Percentiles rank a stretch among this genome's conserved stretches.
phyloP scores from a whole-genome alignment of 345 rosid species.

The Gynandropsis gynandra region DNA sequence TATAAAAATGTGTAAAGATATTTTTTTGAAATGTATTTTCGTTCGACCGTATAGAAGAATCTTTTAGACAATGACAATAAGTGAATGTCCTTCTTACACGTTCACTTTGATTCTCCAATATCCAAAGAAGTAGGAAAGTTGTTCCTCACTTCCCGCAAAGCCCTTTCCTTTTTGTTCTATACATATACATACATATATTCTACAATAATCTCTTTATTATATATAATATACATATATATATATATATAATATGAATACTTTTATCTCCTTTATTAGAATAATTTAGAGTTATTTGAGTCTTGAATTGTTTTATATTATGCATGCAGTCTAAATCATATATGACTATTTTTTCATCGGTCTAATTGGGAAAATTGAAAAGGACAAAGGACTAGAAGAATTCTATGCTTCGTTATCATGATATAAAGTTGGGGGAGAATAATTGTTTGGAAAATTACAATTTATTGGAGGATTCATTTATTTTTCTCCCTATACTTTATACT shows the following conservation, averaged over 20 bases:
- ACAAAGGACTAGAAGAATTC: background rate
- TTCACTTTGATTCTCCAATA: conserved; percentile 17
- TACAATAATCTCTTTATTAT: background rate
- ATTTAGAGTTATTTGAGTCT: too few relatives aligned
- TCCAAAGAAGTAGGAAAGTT: conserved; percentile 26
- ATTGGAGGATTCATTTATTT: conserved; percentile 5
- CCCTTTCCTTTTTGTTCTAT: conserved; percentile 1
- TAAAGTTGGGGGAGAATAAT: conserved; percentile 7
- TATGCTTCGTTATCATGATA: conserved; percentile 18
- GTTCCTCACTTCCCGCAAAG: conserved; percentile 21
- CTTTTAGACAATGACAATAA: conserved; percentile 20
- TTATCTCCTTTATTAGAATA: too few relatives aligned
- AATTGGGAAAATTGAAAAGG: background rate
- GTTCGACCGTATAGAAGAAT: conserved; percentile 19
- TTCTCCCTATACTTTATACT: too few relatives aligned
- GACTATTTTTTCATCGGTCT: too few relatives aligned
- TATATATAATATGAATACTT: too few relatives aligned
- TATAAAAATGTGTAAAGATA: background rate
- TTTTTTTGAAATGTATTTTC: too few relatives aligned
- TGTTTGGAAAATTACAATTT: background rate
- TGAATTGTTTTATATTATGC: too few relatives aligned
- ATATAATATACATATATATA: conserved; percentile 1
- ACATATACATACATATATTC: too few relatives aligned
- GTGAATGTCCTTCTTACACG: conserved; percentile 31
- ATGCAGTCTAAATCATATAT: too few relatives aligned